A percentile compares a stretch with the other conserved stretches of the same genome.
Evolutionary conservation across 2,329 filamentous ascomycete genomes (phyloP).

Genomic region (Diplodia scrobiculata): DNA sequence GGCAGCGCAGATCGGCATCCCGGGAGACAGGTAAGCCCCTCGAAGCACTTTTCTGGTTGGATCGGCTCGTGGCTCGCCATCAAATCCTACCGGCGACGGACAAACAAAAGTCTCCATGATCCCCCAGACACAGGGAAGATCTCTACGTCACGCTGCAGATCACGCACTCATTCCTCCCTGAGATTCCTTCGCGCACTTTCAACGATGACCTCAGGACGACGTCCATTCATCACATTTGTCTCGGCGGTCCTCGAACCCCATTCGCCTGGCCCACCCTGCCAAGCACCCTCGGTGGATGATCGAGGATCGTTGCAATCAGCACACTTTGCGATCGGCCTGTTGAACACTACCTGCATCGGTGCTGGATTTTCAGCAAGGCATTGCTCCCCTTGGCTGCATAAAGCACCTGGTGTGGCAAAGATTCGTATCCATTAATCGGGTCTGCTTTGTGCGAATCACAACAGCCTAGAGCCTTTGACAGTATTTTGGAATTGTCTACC

Average conservation of each 20-base stretch:
- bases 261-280: not conserved
- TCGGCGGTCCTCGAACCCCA: not conserved
- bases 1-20: slow-evolving; percentile 1
- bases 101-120: not conserved
- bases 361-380: not conserved
- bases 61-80: slow-evolving; percentile 3
- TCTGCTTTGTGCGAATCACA: not conserved
- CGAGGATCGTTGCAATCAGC: not conserved
- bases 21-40: slow-evolving; percentile 2
- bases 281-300: not conserved
- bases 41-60: not conserved
- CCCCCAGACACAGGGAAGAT: slow-evolving; percentile 1
- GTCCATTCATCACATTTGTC: not conserved
- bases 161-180: not conserved
- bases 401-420: not conserved
- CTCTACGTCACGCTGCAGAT: slow-evolving; percentile 22
- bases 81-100: not conserved
- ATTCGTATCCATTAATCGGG: not conserved
- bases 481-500: not conserved
- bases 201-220: not conserved
- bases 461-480: not conserved
- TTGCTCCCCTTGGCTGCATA: not conserved
- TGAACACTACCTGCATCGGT: not conserved
- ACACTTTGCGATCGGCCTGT: not conserved
- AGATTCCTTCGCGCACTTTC: not conserved